phyloP scores from a whole-genome alignment of 345 rosid genomes.

The Excoecaria agallocha region DNA sequence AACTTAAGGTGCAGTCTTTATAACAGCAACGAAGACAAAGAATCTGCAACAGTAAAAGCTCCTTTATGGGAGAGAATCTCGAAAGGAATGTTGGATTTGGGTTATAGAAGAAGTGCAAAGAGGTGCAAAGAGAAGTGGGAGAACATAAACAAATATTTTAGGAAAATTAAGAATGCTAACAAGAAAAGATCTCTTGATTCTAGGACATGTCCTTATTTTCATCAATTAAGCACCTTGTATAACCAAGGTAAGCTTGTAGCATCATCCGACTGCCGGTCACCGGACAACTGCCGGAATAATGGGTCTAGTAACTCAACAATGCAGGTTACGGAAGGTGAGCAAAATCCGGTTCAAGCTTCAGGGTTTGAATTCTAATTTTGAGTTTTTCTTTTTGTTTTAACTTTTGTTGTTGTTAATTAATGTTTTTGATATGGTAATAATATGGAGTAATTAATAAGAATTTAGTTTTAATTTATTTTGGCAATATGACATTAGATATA shows the following conservation, averaged over 20 bases:
- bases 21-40: conserved; percentile 42
- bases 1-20: conserved; percentile 55
- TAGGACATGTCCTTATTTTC: conserved; percentile 90
- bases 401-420: not conserved
- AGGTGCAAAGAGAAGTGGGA: conserved; percentile 99
- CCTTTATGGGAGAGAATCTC: conserved; percentile 95
- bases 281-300: not conserved
- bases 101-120: conserved; percentile 84
- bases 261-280: conserved; percentile 11
- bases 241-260: conserved; percentile 44
- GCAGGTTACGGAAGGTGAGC: conserved; percentile 37
- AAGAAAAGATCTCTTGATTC: conserved; percentile 84
- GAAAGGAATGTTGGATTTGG: conserved; percentile 70
- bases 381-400: too few species aligned
- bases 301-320: conserved; percentile 27
- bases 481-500: not conserved
- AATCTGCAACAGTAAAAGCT: conserved; percentile 29
- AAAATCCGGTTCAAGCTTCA: conserved; percentile 34
- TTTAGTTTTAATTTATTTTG: not conserved
- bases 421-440: not conserved
- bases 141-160: conserved; percentile 94
- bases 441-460: not conserved
- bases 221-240: conserved; percentile 70
- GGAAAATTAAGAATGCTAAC: conserved; percentile 74
- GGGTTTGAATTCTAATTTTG: conserved; percentile 37